Evolutionary conservation across 192 early-diverging fungal genomes (phyloP).

Genomic region (Linnemannia hyalina): DNA sequence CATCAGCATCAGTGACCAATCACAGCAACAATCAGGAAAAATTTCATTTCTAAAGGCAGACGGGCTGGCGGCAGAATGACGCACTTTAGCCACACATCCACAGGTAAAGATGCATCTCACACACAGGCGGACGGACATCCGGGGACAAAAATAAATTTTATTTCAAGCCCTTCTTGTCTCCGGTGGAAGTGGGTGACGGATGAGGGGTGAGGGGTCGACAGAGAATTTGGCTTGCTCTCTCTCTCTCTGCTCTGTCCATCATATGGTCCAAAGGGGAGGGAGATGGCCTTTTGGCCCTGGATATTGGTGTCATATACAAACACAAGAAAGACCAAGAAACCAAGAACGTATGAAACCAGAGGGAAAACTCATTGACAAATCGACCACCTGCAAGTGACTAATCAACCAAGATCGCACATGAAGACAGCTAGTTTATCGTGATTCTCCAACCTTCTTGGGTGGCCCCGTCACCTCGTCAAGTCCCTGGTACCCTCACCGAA

Average conservation of each 20-base stretch:
- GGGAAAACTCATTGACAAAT: neutral
- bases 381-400: neutral
- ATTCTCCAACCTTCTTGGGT: neutral
- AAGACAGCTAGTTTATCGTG: neutral
- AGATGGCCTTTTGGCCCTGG: conserved; percentile 1
- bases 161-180: too few species aligned
- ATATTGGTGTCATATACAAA: neutral
- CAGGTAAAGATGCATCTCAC: too few species aligned
- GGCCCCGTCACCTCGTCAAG: neutral
- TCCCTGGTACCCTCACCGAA: neutral
- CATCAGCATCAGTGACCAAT: too few species aligned
- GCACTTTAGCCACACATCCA: too few species aligned
- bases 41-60: too few species aligned
- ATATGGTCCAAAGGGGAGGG: neutral
- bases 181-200: too few species aligned
- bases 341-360: neutral
- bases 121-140: too few species aligned
- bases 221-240: neutral
- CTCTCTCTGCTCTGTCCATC: neutral
- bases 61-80: too few species aligned
- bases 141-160: too few species aligned
- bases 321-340: neutral
- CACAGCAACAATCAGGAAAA: too few species aligned
- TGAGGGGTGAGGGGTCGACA: too few species aligned
- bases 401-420: neutral